Evolutionary conservation across 176 grass and related monocot species (phyloP).

Genomic region (Thalia dealbata): DNA sequence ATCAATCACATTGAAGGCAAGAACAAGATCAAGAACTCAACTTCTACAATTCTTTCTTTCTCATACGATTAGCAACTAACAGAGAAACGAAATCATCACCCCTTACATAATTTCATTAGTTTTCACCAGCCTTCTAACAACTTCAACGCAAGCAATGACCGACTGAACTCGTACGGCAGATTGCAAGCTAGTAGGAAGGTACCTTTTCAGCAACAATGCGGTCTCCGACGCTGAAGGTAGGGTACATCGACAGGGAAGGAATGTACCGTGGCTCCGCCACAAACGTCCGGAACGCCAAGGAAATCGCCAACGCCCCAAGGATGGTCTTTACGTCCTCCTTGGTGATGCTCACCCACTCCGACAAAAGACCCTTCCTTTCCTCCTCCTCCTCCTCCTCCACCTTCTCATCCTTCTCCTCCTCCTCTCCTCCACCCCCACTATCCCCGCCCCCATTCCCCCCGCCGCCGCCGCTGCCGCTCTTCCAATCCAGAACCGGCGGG

Average conservation of each 20-base stretch:
- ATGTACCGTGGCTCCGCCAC: slow-evolving; percentile 87
- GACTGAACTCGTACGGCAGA: background rate
- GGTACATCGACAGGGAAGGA: slow-evolving; percentile 94
- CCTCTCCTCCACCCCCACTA: slow-evolving; percentile 27
- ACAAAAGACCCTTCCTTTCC: slow-evolving; percentile 37
- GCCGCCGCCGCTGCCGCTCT: slow-evolving; percentile 28
- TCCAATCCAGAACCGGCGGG: slow-evolving; percentile 24
- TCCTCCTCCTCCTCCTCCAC: slow-evolving; percentile 43
- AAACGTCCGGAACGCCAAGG: slow-evolving; percentile 62
- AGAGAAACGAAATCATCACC: background rate
- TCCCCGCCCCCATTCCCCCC: slow-evolving; percentile 25
- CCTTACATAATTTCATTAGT: background rate
- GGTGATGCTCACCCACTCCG: slow-evolving; percentile 53
- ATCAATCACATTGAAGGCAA: background rate
- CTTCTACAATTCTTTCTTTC: background rate
- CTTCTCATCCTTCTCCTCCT: slow-evolving; percentile 36
- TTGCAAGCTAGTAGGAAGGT: too few species aligned
- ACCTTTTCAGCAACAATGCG: slow-evolving; percentile 95
- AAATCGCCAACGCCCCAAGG: slow-evolving; percentile 53
- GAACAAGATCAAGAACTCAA: background rate
- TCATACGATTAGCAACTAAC: background rate
- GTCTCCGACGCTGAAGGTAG: slow-evolving; percentile 69
- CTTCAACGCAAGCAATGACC: background rate
- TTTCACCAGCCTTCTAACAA: background rate
- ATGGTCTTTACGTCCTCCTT: slow-evolving; percentile 70